Percentiles rank a stretch among this genome's conserved stretches.
These are phyloP conservation scores for Croton setiger DNA, from an alignment of 441 rosid genomes.

Conservation along the genomic window DNA sequence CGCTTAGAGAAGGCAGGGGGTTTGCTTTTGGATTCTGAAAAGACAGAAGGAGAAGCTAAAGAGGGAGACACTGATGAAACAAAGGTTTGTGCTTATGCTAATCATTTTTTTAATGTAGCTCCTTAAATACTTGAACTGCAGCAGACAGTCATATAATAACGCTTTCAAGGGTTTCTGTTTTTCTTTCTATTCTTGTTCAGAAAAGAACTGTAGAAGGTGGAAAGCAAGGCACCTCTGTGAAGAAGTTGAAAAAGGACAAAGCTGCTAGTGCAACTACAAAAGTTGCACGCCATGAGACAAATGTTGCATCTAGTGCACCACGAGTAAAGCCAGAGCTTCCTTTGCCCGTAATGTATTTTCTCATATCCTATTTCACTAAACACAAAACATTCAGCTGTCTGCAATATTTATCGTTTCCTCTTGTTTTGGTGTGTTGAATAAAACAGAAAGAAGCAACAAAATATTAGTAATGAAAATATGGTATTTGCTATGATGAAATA, in stretches of 20 bases:
- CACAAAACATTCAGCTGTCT: conserved; percentile 11
- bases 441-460: not conserved
- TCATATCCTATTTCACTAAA: conserved; percentile 27
- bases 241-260: conserved; percentile 90
- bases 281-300: conserved; percentile 62
- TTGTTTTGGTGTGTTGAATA: not conserved
- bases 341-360: conserved; percentile 80
- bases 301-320: conserved; percentile 50
- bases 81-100: conserved; percentile 53
- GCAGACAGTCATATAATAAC: not conserved
- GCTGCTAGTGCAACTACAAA: conserved; percentile 66
- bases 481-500: not conserved
- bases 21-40: conserved; percentile 77
- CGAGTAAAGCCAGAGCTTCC: conserved; percentile 93
- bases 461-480: not conserved
- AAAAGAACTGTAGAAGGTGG: conserved; percentile 75
- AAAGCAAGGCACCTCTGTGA: conserved; percentile 80
- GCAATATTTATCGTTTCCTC: not conserved
- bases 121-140: not conserved
- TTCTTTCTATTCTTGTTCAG: conserved; percentile 37
- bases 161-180: not conserved
- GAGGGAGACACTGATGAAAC: conserved; percentile 80
- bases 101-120: conserved; percentile 9
- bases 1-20: conserved; percentile 79
- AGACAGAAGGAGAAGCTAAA: conserved; percentile 77